These are phyloP conservation scores for Spathaspora hagerdaliae DNA, from an alignment of 805 yeast species.

Conservation along the genomic window DNA sequence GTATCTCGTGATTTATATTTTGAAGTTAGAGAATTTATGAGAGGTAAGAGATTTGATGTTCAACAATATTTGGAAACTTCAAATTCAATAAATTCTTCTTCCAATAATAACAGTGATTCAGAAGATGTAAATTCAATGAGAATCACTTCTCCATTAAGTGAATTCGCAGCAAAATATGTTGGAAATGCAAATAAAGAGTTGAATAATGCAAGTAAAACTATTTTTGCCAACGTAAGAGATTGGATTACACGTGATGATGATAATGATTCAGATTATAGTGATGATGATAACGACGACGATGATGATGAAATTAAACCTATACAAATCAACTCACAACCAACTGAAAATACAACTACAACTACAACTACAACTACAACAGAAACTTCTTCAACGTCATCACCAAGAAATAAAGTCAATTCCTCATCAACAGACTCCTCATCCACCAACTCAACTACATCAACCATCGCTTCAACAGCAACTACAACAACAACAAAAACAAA, in stretches of 20 bases:
- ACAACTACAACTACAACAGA: not conserved
- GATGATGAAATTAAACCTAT: slow-evolving; percentile 10
- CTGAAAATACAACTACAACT: not conserved
- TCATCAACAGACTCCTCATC: too few relatives aligned
- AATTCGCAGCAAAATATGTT: slow-evolving; percentile 60
- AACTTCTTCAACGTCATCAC: too few relatives aligned
- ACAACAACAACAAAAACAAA: too few relatives aligned
- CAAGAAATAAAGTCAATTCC: not conserved
- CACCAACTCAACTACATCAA: too few relatives aligned
- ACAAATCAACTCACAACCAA: slow-evolving; percentile 1
- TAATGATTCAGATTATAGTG: slow-evolving; percentile 25
- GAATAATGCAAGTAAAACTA: slow-evolving; percentile 25
- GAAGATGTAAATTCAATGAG: slow-evolving; percentile 22
- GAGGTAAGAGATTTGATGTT: slow-evolving; percentile 40
- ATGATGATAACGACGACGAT: slow-evolving; percentile 10
- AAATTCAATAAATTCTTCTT: slow-evolving; percentile 8
- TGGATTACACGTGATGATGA: slow-evolving; percentile 37
- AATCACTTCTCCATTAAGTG: slow-evolving; percentile 55
- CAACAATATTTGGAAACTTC: slow-evolving; percentile 21
- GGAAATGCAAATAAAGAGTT: slow-evolving; percentile 48
- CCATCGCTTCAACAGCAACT: too few relatives aligned
- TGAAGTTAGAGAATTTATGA: slow-evolving; percentile 73
- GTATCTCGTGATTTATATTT: slow-evolving; percentile 80
- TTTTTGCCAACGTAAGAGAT: slow-evolving; percentile 38
- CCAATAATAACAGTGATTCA: slow-evolving; percentile 21